Conservation (phyloP, 768 basidiomycete species). For the Pleurotus djamor region DNA sequence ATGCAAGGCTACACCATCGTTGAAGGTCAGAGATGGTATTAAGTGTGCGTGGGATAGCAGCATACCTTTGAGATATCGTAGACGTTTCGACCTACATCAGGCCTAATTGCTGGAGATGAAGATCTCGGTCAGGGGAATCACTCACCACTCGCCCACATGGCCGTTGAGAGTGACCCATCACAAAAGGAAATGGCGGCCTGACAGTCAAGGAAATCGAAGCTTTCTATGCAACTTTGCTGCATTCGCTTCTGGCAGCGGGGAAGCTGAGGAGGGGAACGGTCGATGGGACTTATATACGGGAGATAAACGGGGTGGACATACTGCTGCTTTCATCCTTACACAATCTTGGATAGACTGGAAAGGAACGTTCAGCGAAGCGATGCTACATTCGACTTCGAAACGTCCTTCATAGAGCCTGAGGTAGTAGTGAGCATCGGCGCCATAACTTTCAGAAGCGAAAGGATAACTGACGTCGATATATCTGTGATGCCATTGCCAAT, state of each 20-base stretch:
- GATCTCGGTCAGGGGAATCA: background rate
- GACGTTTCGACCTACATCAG: constrained; percentile 36
- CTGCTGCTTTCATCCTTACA: constrained; percentile 56
- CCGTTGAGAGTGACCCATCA: constrained; percentile 44
- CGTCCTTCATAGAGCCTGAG: constrained; percentile 41
- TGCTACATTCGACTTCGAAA: constrained; percentile 61
- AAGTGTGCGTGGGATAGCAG: constrained; percentile 16
- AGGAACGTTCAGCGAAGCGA: constrained; percentile 51
- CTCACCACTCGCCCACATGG: constrained; percentile 43
- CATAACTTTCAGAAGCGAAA: background rate
- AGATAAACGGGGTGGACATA: background rate
- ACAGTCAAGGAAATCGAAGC: constrained; percentile 67
- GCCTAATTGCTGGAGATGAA: background rate
- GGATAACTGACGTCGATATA: constrained; percentile 41
- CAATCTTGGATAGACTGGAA: constrained; percentile 51
- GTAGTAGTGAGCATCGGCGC: background rate
- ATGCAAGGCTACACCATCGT: constrained; percentile 32
- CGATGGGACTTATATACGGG: background rate
- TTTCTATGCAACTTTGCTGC: constrained; percentile 58
- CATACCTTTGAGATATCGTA: constrained; percentile 62
- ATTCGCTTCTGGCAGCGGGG: constrained; percentile 65
- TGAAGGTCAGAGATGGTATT: background rate
- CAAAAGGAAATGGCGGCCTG: constrained; percentile 69
- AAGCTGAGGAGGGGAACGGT: constrained; percentile 34
- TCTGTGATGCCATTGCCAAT: constrained; percentile 63